Conservation (phyloP, 1,284 basidiomycete genomes). For the Ceratobasidium sp. region DNA sequence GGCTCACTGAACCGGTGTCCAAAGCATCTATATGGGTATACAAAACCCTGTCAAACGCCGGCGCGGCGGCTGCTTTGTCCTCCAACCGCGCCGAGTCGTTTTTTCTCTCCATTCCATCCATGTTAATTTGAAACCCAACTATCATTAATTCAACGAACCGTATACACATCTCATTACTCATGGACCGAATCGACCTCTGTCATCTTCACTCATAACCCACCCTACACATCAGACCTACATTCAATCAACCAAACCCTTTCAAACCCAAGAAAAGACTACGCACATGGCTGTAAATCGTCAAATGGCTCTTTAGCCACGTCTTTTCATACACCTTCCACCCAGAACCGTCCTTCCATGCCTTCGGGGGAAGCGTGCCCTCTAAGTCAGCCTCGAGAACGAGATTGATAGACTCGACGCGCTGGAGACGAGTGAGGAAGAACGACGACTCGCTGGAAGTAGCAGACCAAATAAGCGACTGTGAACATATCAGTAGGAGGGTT, state of each 20-base stretch:
- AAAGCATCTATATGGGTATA: too few species aligned
- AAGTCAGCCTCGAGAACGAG: constrained; percentile 59
- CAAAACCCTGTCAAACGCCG: too few species aligned
- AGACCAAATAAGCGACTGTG: constrained; percentile 47
- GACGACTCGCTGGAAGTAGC: constrained; percentile 58
- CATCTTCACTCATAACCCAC: constrained; percentile 52
- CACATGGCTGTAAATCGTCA: constrained; percentile 57
- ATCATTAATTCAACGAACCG: too few species aligned
- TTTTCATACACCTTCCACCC: constrained; percentile 57
- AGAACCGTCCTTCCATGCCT: constrained; percentile 52
- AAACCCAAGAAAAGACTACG: background rate
- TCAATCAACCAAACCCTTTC: background rate
- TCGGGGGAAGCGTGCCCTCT: constrained; percentile 51
- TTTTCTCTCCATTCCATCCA: too few species aligned
- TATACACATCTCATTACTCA: background rate
- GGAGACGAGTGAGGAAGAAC: constrained; percentile 59
- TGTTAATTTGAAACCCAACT: too few species aligned
- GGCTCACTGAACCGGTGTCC: too few species aligned
- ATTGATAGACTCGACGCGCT: constrained; percentile 60
- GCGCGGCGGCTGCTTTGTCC: too few species aligned
- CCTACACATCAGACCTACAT: constrained; percentile 44
- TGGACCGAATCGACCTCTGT: background rate
- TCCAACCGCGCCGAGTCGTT: too few species aligned
- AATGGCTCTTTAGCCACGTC: constrained; percentile 54
- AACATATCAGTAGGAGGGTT: constrained; percentile 50